Conservation (phyloP, 2,329 filamentous ascomycete genomes). For the Aureobasidium subglaciale region DNA sequence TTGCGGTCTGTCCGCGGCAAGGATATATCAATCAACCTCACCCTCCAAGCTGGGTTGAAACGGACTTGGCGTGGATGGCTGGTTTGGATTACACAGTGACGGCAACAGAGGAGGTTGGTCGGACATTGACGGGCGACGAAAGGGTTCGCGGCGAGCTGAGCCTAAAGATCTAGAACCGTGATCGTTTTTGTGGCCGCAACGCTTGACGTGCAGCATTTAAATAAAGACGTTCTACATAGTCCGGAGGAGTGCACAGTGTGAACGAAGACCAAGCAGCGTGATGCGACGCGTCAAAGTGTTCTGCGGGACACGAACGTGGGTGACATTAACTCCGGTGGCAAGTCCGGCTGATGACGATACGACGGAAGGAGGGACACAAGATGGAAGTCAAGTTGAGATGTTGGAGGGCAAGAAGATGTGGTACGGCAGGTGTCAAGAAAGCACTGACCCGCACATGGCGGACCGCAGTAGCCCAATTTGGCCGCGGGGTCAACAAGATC, state of each 20-base stretch:
- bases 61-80: no score
- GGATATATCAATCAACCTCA: no score
- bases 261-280: no score
- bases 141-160: constrained; percentile 12
- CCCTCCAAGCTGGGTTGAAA: no score
- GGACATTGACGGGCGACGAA: background rate
- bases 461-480: constrained; percentile 3
- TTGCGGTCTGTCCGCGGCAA: no score
- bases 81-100: no score
- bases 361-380: background rate
- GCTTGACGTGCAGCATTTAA: background rate
- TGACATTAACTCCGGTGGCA: background rate
- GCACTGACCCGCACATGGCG: background rate
- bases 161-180: background rate
- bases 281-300: no score
- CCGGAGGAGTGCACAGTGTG: background rate
- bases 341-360: background rate
- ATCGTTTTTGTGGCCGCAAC: background rate
- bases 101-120: no score
- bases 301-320: background rate
- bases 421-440: background rate
- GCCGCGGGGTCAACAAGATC: constrained; percentile 6
- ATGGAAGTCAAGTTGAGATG: background rate
- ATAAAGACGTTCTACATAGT: constrained; percentile 5
- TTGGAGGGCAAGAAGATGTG: background rate